Evolutionary conservation across 2,329 filamentous ascomycete genomes (phyloP).

Genomic region (Dichotomopilus funicola): DNA sequence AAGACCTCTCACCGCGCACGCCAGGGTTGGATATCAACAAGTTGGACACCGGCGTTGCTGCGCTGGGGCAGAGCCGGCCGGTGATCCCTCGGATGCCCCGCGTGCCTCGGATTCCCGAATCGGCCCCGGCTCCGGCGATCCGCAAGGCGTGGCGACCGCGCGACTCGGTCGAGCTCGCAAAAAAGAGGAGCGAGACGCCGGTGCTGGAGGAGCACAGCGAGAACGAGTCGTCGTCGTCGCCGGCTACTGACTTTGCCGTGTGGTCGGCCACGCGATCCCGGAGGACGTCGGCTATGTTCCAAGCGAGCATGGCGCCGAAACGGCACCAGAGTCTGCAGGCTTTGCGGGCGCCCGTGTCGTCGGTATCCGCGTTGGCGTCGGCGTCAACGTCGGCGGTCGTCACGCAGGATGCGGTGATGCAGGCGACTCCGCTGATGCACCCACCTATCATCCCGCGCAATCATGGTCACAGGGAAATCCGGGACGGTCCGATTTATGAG

Average conservation of each 20-base stretch:
- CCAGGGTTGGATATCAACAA: not conserved
- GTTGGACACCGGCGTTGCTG: slow-evolving; percentile 1
- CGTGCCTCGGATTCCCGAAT: slow-evolving; percentile 5
- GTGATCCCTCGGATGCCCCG: not conserved
- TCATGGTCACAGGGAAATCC: too few relatives aligned
- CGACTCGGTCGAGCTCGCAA: slow-evolving; percentile 22
- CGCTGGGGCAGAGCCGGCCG: slow-evolving; percentile 1
- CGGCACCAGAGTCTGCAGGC: slow-evolving; percentile 18
- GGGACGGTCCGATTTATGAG: too few relatives aligned
- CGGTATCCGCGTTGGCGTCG: slow-evolving; percentile 10
- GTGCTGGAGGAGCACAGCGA: slow-evolving; percentile 5
- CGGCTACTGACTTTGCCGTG: slow-evolving; percentile 13
- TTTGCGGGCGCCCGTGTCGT: slow-evolving; percentile 18
- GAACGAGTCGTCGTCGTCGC: slow-evolving; percentile 8
- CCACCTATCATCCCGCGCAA: too few relatives aligned
- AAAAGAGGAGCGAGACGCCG: slow-evolving; percentile 6
- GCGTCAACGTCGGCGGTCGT: slow-evolving; percentile 10
- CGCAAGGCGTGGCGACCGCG: slow-evolving; percentile 15
- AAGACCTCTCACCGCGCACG: not conserved
- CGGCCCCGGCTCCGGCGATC: slow-evolving; percentile 2
- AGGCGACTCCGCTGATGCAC: too few relatives aligned
- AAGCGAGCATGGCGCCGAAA: slow-evolving; percentile 6
- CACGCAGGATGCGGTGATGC: not conserved
- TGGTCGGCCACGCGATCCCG: slow-evolving; percentile 16
- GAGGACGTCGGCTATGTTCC: slow-evolving; percentile 12